Base-by-base conservation (phyloP, 768 basidiomycete genomes). In the Pluteus cervinus region DNA sequence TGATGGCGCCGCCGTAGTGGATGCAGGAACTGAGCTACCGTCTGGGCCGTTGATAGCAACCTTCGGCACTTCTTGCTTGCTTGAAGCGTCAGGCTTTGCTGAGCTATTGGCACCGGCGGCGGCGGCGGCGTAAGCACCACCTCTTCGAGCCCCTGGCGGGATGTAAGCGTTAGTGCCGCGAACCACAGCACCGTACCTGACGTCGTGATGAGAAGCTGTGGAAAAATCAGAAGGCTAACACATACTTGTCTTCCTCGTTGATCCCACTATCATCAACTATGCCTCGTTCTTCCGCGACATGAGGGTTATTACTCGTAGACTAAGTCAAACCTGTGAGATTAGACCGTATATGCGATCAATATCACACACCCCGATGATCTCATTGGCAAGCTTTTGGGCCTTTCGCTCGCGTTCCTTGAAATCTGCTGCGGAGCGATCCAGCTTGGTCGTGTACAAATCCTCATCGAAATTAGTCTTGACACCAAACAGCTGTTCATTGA, bases 231-330 rank as follows among this genome's bases (percentile, higher is more conserved):
- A 43, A 29, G 34, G 46, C 25, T 47, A 43, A 32, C 16, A 54
- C 76, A 52, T 45, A 97, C 94, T 89, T 93, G 66, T 98, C 94
- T 61, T 99, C 96, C 65, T 99, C 96, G 55, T 93, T 91, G 40
- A 69, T 58, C 26, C 79, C 82, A 41, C 73, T 81, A 46, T 86
- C 83, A 54, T 88, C 84, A 12, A 76, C 60, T 23, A 56, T 52
- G 43, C 71, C 68, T 53, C 96, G 79, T 62, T 98, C 96, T 60
- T 98, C 96, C 29, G 84, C 80, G 34, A 98, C 60, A 57, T 99
- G 96, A 1, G 79, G 65, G 60, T 97, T 98, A 49, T 58, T 79
- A 3, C 81, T 67, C 8, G 66, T 44, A 32, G 71, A 58, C 87
- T 90, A 43, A 44, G 33, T 37, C 18, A 25, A 1, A 21, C 15